phyloP scores from a whole-genome alignment of 140 eudicot species.

The Bidens hawaiensis region DNA sequence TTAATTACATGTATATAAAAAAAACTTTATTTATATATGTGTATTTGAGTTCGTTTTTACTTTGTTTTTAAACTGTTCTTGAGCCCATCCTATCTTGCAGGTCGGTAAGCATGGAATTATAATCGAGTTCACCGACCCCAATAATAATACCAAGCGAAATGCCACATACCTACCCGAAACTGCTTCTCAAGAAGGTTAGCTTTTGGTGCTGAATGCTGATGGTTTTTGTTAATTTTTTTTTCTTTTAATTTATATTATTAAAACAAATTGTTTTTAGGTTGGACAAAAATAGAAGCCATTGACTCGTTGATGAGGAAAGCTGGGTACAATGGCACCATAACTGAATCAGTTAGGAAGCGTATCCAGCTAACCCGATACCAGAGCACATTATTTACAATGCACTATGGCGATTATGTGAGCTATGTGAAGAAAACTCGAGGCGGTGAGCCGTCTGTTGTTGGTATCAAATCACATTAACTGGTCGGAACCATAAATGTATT shows the following conservation, averaged over 20 bases:
- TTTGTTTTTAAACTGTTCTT: background rate
- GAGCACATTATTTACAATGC: constrained; percentile 68
- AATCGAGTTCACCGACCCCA: constrained; percentile 78
- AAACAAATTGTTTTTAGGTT: constrained; percentile 44
- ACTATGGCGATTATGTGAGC: constrained; percentile 49
- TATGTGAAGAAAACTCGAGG: constrained; percentile 74
- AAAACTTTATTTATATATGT: background rate
- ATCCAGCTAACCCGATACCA: constrained; percentile 74
- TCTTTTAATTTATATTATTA: background rate
- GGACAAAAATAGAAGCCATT: constrained; percentile 78
- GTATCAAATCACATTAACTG: constrained; percentile 34
- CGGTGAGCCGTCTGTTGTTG: constrained; percentile 42
- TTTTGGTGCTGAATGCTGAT: constrained; percentile 13
- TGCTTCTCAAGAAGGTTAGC: constrained; percentile 80
- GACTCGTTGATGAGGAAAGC: constrained; percentile 69
- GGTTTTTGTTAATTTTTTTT: background rate
- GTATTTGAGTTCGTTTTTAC: background rate
- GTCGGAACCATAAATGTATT: constrained; percentile 1
- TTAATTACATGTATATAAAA: background rate
- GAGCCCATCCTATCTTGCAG: constrained; percentile 28
- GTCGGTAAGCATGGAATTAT: constrained; percentile 81
- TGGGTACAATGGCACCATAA: constrained; percentile 70
- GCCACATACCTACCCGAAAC: constrained; percentile 89
- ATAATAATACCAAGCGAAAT: constrained; percentile 54
- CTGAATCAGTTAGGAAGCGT: constrained; percentile 53